phyloP scores from a whole-genome alignment of 371 early-diverging fungal species.

The Mortierella sp. region DNA sequence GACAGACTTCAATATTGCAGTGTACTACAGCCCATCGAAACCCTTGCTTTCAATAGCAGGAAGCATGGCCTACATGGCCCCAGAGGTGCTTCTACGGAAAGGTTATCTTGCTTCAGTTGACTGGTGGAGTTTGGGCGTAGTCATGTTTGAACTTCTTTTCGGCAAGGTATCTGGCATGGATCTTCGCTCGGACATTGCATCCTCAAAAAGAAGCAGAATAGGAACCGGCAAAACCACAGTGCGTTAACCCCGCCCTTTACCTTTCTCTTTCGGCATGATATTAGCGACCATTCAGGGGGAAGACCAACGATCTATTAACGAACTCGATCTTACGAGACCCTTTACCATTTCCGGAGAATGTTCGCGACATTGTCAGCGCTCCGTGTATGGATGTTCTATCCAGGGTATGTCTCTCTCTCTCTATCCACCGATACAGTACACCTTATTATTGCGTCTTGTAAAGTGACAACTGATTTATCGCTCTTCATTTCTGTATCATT shows the following conservation, averaged over 20 bases:
- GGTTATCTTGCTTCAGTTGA: conserved; percentile 81
- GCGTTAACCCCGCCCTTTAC: neutral
- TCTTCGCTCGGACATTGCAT: neutral
- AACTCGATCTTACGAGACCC: conserved; percentile 70
- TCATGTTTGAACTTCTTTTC: conserved; percentile 82
- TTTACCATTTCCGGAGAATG: conserved; percentile 69
- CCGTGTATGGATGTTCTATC: conserved; percentile 67
- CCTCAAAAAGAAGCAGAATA: neutral
- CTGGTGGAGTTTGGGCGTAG: conserved; percentile 92
- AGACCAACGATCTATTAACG: conserved; percentile 81
- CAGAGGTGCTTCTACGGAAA: conserved; percentile 77
- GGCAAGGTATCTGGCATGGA: conserved; percentile 65
- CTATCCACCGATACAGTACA: neutral
- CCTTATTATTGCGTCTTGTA: neutral
- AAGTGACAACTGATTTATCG: neutral
- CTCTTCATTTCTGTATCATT: conserved; percentile 6
- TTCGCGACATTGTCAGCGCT: conserved; percentile 56
- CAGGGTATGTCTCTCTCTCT: conserved; percentile 53
- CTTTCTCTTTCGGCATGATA: neutral
- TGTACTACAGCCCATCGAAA: conserved; percentile 63
- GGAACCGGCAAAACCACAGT: neutral
- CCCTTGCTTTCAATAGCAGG: conserved; percentile 80
- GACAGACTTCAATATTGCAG: conserved; percentile 92
- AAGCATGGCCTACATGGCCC: conserved; percentile 84
- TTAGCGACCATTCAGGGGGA: conserved; percentile 86